Conservation (phyloP, 2,329 filamentous ascomycete species). For the Colletotrichum theobromicola region DNA sequence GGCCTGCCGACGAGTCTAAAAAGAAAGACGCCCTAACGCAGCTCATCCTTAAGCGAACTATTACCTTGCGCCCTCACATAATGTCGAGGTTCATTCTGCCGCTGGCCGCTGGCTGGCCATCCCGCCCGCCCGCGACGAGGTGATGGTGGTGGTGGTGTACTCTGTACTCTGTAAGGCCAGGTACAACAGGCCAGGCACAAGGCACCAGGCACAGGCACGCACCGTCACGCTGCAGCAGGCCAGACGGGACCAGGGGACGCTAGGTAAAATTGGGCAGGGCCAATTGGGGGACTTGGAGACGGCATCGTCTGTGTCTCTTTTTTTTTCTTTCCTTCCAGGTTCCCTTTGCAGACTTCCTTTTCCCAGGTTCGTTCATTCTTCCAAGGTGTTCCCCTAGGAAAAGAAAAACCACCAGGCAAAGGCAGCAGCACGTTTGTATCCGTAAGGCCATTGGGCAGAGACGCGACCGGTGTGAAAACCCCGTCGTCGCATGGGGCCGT, state of each 20-base stretch:
- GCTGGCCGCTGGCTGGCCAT: not conserved
- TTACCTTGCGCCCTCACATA: not conserved
- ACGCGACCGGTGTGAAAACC: not conserved
- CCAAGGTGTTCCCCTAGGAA: not conserved
- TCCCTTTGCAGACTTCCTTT: not conserved
- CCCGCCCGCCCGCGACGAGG: not conserved
- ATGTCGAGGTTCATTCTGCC: not conserved
- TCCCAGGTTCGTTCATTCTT: not conserved
- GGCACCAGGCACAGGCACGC: not conserved
- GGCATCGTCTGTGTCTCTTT: not conserved
- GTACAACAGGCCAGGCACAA: not conserved
- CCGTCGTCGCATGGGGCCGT: not conserved
- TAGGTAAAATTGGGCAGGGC: not conserved
- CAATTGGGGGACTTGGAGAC: not conserved
- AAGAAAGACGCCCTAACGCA: not conserved
- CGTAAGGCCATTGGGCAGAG: not conserved
- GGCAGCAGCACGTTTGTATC: not conserved
- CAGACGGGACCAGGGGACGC: not conserved
- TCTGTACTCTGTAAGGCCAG: too few relatives aligned
- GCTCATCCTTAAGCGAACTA: conserved; percentile 3
- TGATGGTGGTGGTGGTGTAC: not conserved
- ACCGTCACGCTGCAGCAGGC: not conserved
- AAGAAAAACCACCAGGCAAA: not conserved
- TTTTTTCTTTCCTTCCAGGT: not conserved
- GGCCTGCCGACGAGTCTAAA: not conserved